Evolutionary conservation across 345 rosid genomes (phyloP).

Genomic region (Theobroma cacao): DNA sequence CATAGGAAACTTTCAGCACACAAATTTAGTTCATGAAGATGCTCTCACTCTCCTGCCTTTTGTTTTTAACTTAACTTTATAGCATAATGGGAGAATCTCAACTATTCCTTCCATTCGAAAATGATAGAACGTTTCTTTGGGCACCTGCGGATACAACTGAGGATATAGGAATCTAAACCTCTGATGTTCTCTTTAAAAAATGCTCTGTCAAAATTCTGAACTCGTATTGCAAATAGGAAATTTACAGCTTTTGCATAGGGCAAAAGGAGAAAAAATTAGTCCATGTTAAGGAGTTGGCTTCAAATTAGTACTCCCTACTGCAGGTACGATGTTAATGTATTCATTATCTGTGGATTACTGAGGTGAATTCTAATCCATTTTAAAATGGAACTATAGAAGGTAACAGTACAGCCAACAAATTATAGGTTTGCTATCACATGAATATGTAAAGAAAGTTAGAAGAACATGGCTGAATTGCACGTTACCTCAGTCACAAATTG

Average conservation of each 20-base stretch:
- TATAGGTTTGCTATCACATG: neutral
- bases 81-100: neutral
- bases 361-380: neutral
- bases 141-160: neutral
- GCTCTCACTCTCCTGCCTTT: neutral
- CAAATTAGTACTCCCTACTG: neutral
- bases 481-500: conserved; percentile 96
- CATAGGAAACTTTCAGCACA: neutral
- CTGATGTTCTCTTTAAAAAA: too few species aligned
- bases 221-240: neutral
- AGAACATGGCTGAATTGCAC: conserved; percentile 15
- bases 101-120: neutral
- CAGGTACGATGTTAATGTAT: neutral
- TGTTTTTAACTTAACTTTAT: neutral
- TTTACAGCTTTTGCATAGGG: neutral
- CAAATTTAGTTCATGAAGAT: neutral
- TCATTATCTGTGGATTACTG: neutral
- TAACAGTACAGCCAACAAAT: neutral
- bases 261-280: neutral
- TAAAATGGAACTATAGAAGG: too few species aligned
- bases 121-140: neutral
- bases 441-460: neutral
- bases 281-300: neutral
- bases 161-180: neutral
- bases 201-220: neutral